Evolutionary conservation across 768 basidiomycete species (phyloP), one percentile per base, ranked within the genome.

Genomic region (Trametes cubensis): DNA sequence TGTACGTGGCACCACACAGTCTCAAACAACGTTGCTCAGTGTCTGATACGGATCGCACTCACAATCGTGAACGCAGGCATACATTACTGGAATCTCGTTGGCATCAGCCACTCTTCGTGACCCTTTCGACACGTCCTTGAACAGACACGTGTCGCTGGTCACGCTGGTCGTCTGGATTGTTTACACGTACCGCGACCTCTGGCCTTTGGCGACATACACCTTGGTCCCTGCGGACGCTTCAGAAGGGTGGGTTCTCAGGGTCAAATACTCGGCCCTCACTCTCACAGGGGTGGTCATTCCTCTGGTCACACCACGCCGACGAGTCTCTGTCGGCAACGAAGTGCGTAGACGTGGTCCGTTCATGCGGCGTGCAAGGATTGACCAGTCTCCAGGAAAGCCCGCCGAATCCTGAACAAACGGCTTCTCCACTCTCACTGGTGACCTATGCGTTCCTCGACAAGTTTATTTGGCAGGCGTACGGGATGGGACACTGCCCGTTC

Each of bases 361-460:
- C 28, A 30, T 30, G 28, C 28, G 28, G 28, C 8, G 28, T 30
- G 28, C 28, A 30, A 30, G 28, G 28, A 30, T 30, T 30, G 28
- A 30, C 28, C 28, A 4, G 8, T 30, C 28, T 30, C 28, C 8
- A 30, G 28, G 28, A 30, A 30, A 30, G 28, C 28, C 28, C 28
- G 28, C 28, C 28, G 28, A 30, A 30, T 30, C 28, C 28, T 30
- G 28, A 30, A 8, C 28, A 30, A 30, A 30, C 28, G 28, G 28
- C 28, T 8, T 30, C 28, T 30, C 28, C 28, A 8, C 28, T 30
- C 28, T 30, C 28, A 30, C 28, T 30, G 28, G 47, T 76, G n/a
- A 69, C 74, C 23, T 81, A 77, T 65, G 65, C 71, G 39, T 82
- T 75, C 71, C 69, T 81, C 63, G 77, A 80, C 55, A 64, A 68